Percentiles rank a stretch among this genome's conserved stretches.
Conservation (phyloP, 2,329 filamentous ascomycete genomes). For the Capronia epimyces region DNA sequence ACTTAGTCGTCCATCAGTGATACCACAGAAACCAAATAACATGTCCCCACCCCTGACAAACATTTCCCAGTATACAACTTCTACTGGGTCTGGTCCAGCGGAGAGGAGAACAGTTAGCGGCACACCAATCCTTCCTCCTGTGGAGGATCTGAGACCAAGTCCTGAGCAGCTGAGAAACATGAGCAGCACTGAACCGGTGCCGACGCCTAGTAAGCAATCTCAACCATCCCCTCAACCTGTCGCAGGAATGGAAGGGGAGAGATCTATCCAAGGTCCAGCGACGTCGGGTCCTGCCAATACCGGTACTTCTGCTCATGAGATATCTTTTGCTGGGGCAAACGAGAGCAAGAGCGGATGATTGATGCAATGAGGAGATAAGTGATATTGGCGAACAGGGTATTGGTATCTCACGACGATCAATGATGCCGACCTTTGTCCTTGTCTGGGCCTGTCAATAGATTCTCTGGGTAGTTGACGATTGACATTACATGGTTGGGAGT, state of each 20-base stretch:
- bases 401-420: no score
- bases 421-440: no score
- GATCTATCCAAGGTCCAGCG: not conserved
- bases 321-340: no score
- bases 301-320: no score
- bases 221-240: conserved; percentile 3
- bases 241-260: not conserved
- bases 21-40: conserved; percentile 16
- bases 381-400: no score
- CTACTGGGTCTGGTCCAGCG: not conserved
- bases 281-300: no score
- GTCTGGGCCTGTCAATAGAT: no score
- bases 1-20: conserved; percentile 31
- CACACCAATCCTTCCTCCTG: conserved; percentile 27
- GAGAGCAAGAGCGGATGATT: no score
- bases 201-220: conserved; percentile 29
- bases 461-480: no score
- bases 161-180: conserved; percentile 26
- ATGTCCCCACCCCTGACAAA: conserved; percentile 6
- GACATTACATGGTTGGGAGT: no score
- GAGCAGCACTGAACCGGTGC: conserved; percentile 24
- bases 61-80: not conserved
- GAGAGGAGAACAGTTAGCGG: conserved; percentile 24
- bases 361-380: no score
- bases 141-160: conserved; percentile 28